Percentiles rank a stretch among this genome's conserved stretches.
These are phyloP conservation scores for Galerina marginata DNA, from an alignment of 768 basidiomycete species.

Conservation along the genomic window DNA sequence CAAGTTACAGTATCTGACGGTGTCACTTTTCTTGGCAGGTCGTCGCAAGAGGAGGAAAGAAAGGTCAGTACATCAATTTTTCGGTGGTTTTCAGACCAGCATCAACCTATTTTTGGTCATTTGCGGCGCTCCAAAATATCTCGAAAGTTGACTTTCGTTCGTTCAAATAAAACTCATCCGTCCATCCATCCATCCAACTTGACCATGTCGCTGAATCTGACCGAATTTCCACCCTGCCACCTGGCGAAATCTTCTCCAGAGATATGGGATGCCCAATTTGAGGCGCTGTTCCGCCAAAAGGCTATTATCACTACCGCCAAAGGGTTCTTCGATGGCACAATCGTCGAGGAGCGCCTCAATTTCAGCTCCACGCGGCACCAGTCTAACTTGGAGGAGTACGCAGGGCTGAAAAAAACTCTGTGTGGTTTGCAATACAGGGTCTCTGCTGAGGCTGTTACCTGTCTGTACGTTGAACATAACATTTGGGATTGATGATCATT, in stretches of 20 bases:
- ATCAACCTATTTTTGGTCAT: too few relatives aligned
- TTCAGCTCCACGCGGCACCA: neutral
- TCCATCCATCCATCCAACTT: too few relatives aligned
- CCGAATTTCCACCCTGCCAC: constrained; percentile 3
- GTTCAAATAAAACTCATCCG: too few relatives aligned
- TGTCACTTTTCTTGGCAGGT: too few relatives aligned
- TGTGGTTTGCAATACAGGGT: neutral
- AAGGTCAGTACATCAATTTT: too few relatives aligned
- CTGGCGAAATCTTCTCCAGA: neutral
- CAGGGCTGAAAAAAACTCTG: neutral
- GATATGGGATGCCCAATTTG: constrained; percentile 1
- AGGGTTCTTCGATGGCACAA: neutral
- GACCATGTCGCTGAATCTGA: neutral
- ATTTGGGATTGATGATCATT: neutral
- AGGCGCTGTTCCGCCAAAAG: neutral
- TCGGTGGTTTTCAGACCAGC: too few relatives aligned
- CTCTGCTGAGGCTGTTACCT: neutral
- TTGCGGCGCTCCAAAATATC: too few relatives aligned
- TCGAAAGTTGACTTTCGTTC: too few relatives aligned
- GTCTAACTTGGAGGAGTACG: neutral
- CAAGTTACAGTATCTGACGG: too few relatives aligned
- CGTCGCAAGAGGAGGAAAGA: too few relatives aligned
- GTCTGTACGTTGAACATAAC: neutral
- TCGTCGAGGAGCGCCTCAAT: neutral
- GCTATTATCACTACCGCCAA: neutral